Evolutionary conservation across 148 eudicot species (phyloP).

Genomic region (Nepenthes gracilis): DNA sequence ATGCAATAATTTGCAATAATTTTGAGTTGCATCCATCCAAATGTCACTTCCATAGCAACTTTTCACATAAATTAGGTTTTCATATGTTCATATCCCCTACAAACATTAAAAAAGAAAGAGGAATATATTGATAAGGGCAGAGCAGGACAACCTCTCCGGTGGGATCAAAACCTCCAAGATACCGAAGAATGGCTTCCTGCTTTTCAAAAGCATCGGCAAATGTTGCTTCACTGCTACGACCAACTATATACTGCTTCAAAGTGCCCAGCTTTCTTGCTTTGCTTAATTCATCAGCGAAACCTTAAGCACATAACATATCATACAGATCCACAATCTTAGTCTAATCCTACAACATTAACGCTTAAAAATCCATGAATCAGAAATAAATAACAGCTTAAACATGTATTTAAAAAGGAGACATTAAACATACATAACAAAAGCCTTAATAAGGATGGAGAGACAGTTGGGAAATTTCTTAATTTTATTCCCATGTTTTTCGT

Average conservation of each 20-base stretch:
- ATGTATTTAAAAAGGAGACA: background rate
- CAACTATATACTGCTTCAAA: constrained; percentile 64
- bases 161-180: constrained; percentile 54
- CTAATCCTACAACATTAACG: background rate
- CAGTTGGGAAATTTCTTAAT: too few relatives aligned
- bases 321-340: background rate
- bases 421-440: too few relatives aligned
- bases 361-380: background rate
- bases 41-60: too few relatives aligned
- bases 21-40: too few relatives aligned
- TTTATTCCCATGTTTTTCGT: too few relatives aligned
- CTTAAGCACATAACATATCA: constrained; percentile 15
- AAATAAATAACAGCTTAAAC: background rate
- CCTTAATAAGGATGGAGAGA: too few relatives aligned
- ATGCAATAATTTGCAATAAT: too few relatives aligned
- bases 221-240: constrained; percentile 76
- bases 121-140: background rate
- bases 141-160: constrained; percentile 51
- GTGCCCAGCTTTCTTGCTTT: constrained; percentile 57
- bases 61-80: too few relatives aligned
- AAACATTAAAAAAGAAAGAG: background rate
- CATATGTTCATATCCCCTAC: too few relatives aligned
- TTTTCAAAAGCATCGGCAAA: constrained; percentile 66
- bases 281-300: constrained; percentile 67
- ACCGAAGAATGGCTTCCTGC: constrained; percentile 68